Evolutionary conservation across 2,329 filamentous ascomycete species (phyloP).

Genomic region (Sclerotinia nivalis): DNA sequence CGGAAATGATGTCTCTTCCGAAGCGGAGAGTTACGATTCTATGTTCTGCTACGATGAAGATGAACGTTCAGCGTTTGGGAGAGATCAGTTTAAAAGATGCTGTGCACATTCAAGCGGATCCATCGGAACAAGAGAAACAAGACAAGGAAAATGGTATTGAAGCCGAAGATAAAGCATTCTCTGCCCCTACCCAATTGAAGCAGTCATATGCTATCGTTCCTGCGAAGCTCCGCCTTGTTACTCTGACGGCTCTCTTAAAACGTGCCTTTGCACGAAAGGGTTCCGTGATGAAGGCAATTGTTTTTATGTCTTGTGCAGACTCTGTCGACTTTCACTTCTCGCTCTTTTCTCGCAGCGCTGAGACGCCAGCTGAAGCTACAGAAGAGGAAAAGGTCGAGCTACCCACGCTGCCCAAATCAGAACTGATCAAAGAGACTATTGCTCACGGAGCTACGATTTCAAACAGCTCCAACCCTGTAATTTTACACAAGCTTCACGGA

Average conservation of each 20-base stretch:
- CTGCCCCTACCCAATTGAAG: constrained; percentile 88
- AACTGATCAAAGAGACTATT: constrained; percentile 59
- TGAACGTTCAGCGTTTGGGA: constrained; percentile 90
- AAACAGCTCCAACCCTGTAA: constrained; percentile 73
- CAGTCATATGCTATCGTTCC: constrained; percentile 87
- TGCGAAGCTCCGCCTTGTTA: constrained; percentile 86
- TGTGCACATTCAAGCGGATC: constrained; percentile 75
- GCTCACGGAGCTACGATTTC: constrained; percentile 71
- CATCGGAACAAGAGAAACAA: constrained; percentile 51
- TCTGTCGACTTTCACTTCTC: constrained; percentile 97
- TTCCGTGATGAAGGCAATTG: constrained; percentile 92
- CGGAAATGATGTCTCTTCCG: constrained; percentile 62
- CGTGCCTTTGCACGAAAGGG: constrained; percentile 85
- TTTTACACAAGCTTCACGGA: constrained; percentile 84
- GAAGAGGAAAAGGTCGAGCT: constrained; percentile 40
- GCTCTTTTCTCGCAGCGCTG: constrained; percentile 56
- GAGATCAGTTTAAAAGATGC: constrained; percentile 96
- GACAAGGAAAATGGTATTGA: constrained; percentile 50
- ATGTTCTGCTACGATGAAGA: constrained; percentile 97
- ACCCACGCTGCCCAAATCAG: constrained; percentile 38
- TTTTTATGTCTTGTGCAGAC: constrained; percentile 96
- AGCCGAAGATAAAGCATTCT: constrained; percentile 58
- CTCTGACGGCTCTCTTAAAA: constrained; percentile 80
- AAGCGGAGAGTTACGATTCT: constrained; percentile 81
- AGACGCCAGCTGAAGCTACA: constrained; percentile 42